Evolutionary conservation across 495 filamentous ascomycete genomes (phyloP).

Genomic region (Penicillium fimorum): DNA sequence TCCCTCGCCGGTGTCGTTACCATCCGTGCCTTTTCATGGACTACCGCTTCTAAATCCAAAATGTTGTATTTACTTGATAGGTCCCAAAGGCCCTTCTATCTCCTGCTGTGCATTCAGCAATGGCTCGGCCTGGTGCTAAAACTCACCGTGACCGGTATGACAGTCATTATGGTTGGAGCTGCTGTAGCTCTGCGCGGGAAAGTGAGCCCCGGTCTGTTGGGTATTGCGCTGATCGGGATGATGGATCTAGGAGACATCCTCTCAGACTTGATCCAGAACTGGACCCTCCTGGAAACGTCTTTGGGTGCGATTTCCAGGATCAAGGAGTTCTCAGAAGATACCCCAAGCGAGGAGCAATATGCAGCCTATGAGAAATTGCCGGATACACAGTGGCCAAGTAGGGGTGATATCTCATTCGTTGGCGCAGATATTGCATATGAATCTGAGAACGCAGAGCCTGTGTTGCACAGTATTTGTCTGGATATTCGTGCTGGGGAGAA

Average conservation of each 20-base stretch:
- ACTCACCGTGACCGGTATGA: conserved; percentile 23
- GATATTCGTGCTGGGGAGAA: conserved; percentile 50
- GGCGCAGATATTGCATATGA: conserved; percentile 63
- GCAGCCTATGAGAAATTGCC: conserved; percentile 11
- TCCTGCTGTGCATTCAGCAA: conserved; percentile 42
- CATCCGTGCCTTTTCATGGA: conserved; percentile 44
- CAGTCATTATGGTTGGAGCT: conserved; percentile 25
- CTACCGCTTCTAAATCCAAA: conserved; percentile 1
- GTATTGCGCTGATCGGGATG: conserved; percentile 31
- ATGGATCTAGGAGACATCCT: conserved; percentile 24
- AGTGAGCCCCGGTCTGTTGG: conserved; percentile 26
- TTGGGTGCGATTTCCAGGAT: conserved; percentile 29
- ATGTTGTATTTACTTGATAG: conserved; percentile 30
- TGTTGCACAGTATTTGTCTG: conserved; percentile 45
- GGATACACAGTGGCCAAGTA: conserved; percentile 61
- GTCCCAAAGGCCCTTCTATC: conserved; percentile 42
- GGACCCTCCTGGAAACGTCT: conserved; percentile 31
- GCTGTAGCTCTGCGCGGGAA: conserved; percentile 19
- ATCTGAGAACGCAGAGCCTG: conserved; percentile 58
- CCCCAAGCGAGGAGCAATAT: conserved; percentile 20
- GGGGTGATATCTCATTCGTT: conserved; percentile 74
- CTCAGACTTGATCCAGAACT: conserved; percentile 24
- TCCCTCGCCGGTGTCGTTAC: conserved; percentile 37
- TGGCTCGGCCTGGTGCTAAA: conserved; percentile 36
- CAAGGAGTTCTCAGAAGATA: conserved; percentile 35